A percentile compares a stretch with the other conserved stretches of the same genome.
These are phyloP conservation scores for Colletotrichum navitas DNA, from an alignment of 2,329 filamentous ascomycete species.

Conservation along the genomic window DNA sequence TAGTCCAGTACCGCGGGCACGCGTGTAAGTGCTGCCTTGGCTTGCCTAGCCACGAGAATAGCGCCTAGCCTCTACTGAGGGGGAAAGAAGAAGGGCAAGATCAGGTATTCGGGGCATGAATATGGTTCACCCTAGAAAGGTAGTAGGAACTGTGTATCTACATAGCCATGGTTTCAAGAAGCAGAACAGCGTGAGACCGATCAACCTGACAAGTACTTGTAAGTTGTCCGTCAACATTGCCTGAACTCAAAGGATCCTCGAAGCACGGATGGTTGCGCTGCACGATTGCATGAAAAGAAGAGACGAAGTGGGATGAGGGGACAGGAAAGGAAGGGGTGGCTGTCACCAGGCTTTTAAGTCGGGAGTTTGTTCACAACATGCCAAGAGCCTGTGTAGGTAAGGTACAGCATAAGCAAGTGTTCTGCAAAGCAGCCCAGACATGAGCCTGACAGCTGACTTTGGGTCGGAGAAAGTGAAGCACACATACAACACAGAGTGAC, in stretches of 20 bases:
- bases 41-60: background rate
- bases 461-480: slow-evolving; percentile 4
- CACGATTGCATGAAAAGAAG: slow-evolving; percentile 34
- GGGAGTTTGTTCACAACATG: slow-evolving; percentile 9
- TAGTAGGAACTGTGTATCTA: slow-evolving; percentile 3
- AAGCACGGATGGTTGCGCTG: slow-evolving; percentile 30
- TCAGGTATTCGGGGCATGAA: background rate
- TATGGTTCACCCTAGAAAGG: slow-evolving; percentile 6
- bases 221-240: background rate
- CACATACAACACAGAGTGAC: background rate
- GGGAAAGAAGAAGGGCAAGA: background rate
- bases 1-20: slow-evolving; percentile 1
- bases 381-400: background rate
- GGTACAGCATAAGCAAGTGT: background rate
- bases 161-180: background rate
- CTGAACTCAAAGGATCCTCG: slow-evolving; percentile 31
- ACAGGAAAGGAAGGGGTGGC: slow-evolving; percentile 9
- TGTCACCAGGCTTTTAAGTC: slow-evolving; percentile 2
- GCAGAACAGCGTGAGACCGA: slow-evolving; percentile 6
- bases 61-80: background rate
- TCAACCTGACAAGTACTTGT: slow-evolving; percentile 16
- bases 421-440: background rate
- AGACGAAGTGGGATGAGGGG: slow-evolving; percentile 34
- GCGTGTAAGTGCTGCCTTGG: slow-evolving; percentile 30
- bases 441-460: slow-evolving; percentile 2